These are phyloP conservation scores for Amanita rimosa DNA, from an alignment of 768 basidiomycete genomes.

Conservation along the genomic window DNA sequence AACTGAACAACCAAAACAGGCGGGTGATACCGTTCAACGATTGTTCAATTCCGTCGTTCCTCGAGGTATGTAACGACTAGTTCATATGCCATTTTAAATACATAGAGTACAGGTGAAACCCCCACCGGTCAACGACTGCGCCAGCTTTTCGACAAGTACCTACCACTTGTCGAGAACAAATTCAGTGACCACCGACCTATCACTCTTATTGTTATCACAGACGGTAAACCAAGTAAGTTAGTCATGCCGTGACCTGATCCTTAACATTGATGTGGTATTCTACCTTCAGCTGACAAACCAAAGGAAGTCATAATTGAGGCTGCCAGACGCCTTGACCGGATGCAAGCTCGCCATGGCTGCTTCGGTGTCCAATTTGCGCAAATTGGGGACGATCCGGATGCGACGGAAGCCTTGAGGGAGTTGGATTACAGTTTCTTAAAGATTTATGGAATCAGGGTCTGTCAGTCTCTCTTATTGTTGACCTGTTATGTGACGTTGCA, in stretches of 20 bases:
- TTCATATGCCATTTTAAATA: neutral
- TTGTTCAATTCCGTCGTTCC: conserved; percentile 10
- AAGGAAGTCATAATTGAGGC: conserved; percentile 32
- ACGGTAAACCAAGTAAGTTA: conserved; percentile 46
- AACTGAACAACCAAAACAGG: conserved; percentile 2
- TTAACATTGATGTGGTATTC: neutral
- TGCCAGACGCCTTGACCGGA: conserved; percentile 39
- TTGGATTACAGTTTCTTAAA: conserved; percentile 50
- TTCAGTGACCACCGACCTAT: conserved; percentile 19
- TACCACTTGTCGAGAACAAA: conserved; percentile 11
- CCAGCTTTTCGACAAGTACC: conserved; percentile 10
- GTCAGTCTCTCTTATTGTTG: neutral
- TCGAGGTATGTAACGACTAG: conserved; percentile 2
- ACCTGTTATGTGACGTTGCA: neutral
- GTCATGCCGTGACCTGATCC: neutral
- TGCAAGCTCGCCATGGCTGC: conserved; percentile 29
- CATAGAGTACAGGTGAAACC: conserved; percentile 8
- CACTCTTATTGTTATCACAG: conserved; percentile 52
- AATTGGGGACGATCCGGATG: conserved; percentile 35
- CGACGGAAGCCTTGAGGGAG: conserved; percentile 33
- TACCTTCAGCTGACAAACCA: conserved; percentile 36
- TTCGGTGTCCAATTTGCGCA: conserved; percentile 66
- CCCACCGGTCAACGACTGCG: conserved; percentile 10
- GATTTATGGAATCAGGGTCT: conserved; percentile 17
- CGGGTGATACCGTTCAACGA: conserved; percentile 5